Percentiles rank a stretch among this genome's conserved stretches.
Evolutionary conservation across 495 filamentous ascomycete genomes (phyloP).

Genomic region (Penicillium steckii): DNA sequence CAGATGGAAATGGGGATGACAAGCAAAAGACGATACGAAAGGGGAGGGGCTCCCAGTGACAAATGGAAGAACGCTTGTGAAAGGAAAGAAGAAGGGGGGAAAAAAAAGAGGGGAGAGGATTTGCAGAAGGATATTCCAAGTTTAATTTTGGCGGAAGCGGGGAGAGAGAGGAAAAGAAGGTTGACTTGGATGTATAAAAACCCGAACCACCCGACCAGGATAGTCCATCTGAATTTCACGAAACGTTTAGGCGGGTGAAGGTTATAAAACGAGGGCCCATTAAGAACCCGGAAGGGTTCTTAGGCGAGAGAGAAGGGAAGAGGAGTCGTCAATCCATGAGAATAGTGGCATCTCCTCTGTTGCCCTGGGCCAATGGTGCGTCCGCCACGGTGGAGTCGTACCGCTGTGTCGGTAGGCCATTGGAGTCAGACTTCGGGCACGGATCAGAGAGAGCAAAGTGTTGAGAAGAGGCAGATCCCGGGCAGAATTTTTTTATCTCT

Average conservation of each 20-base stretch:
- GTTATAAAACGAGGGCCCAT: background rate
- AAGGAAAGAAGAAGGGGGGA: too few species aligned
- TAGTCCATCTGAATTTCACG: background rate
- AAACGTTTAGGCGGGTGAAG: background rate
- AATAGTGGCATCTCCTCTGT: background rate
- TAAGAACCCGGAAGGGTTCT: background rate
- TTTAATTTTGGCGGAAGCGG: background rate
- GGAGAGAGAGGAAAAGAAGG: background rate
- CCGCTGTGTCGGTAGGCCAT: background rate
- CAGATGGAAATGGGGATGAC: background rate
- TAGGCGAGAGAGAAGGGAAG: background rate
- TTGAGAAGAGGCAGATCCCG: background rate
- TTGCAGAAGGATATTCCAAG: background rate
- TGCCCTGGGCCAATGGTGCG: background rate
- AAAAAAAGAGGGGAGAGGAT: background rate
- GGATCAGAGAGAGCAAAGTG: background rate
- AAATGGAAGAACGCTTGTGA: too few species aligned
- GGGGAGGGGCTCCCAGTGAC: too few species aligned
- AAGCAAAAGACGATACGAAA: too few species aligned
- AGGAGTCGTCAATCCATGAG: slow-evolving; percentile 1
- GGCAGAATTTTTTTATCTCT: background rate
- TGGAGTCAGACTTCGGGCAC: background rate
- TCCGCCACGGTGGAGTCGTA: background rate
- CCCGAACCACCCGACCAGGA: background rate
- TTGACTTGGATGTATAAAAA: background rate